Evolutionary conservation across 257 asterid species (phyloP), one percentile per base, ranked within the genome.

Genomic region (Solanum infundibuliforme): DNA sequence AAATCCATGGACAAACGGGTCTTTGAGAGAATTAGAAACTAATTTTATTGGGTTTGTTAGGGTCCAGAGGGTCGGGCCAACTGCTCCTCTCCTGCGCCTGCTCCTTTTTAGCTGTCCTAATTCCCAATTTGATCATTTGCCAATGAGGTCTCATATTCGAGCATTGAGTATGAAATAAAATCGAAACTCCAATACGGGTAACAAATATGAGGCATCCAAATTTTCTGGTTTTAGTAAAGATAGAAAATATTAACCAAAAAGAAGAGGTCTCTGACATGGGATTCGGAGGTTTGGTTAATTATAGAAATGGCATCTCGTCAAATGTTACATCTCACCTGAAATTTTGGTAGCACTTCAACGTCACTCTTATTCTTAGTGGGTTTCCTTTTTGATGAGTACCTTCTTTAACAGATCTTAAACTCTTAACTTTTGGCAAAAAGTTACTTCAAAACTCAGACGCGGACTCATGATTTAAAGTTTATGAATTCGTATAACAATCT

Each of bases 1-100:
- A 72, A 20, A 72, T 11, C 18, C 6, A 74, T 10, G 14, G 2
- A 72, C 25, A 18, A 69, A 69, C 0, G 76, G 21, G 23, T 14
- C 20, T 3, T 29, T 29, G 12, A 36, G 58, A 38, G 58, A 75
- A 75, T 23, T 12, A 29, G 35, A 55, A 38, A 73, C 34, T 46
- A 31, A 66, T 79, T 86, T 84, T 74, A 82, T 88, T 88, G 88
- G 90, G 36, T 87, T 76, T 76, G 91, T 85, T 92, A 86, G 84
- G 74, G 86, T 72, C 81, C 43, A 36, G 25, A 10, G 65, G 36
- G 25, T 84, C 16, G 41, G 88, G 88, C 65, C 71, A 83, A 65
- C 87, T 21, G 84, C 88, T 87, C 83, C 87, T 38, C 38, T 73
- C 87, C 58, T 88, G 62, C 41, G 25, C 39, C 85, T 14, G 41